Evolutionary conservation across 1,284 basidiomycete species (phyloP).

Genomic region (Quambalaria eucalypti): DNA sequence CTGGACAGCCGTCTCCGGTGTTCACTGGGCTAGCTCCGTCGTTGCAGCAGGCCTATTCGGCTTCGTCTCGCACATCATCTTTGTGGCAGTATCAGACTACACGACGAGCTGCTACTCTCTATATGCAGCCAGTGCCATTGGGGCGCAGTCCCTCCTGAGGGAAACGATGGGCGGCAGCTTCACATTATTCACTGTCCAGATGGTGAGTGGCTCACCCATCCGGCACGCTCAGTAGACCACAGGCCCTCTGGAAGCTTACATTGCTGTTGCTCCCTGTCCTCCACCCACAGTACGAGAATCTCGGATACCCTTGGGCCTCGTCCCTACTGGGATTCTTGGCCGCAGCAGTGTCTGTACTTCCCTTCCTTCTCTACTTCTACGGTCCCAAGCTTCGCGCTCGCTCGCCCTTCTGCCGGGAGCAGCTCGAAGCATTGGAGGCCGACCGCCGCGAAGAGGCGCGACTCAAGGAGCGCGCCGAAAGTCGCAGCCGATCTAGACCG

Average conservation of each 20-base stretch:
- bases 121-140: slow-evolving; percentile 29
- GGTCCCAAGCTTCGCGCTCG: slow-evolving; percentile 24
- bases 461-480: no score
- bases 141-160: slow-evolving; percentile 28
- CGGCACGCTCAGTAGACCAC: slow-evolving; percentile 11
- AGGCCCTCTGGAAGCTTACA: neutral
- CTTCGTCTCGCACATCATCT: slow-evolving; percentile 29
- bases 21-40: slow-evolving; percentile 30
- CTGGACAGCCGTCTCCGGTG: slow-evolving; percentile 27
- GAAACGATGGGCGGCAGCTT: slow-evolving; percentile 25
- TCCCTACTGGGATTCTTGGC: slow-evolving; percentile 29
- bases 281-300: neutral
- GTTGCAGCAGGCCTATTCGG: slow-evolving; percentile 25
- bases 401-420: slow-evolving; percentile 15
- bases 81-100: slow-evolving; percentile 34
- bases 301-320: slow-evolving; percentile 25
- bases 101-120: slow-evolving; percentile 25
- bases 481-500: no score
- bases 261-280: neutral
- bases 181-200: slow-evolving; percentile 21
- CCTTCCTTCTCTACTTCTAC: slow-evolving; percentile 24
- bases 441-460: no score
- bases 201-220: slow-evolving; percentile 21
- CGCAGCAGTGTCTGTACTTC: slow-evolving; percentile 23
- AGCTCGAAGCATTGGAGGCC: neutral